These are phyloP conservation scores for Furcasterigmium sp. DNA, from an alignment of 2,329 filamentous ascomycete genomes.

Conservation along the genomic window DNA sequence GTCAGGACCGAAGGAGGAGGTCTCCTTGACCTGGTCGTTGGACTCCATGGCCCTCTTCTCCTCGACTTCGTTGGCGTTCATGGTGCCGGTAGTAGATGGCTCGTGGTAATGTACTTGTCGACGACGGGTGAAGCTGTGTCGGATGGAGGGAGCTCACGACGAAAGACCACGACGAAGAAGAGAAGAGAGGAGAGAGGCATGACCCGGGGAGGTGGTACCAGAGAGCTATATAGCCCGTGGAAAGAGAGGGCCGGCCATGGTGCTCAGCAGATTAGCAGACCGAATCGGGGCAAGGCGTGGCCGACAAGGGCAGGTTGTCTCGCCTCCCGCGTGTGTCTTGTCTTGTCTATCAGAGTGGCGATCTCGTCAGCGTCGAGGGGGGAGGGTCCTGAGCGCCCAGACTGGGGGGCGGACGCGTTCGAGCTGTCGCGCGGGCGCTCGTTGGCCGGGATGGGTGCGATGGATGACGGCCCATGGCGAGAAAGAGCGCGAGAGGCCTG, in stretches of 20 bases:
- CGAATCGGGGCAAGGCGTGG: neutral
- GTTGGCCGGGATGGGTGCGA: neutral
- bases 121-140: neutral
- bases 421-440: neutral
- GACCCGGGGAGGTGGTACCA: neutral
- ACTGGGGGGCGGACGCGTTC: neutral
- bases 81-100: neutral
- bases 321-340: neutral
- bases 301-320: constrained; percentile 1
- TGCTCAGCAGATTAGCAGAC: neutral
- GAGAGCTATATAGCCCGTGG: neutral
- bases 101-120: neutral
- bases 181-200: neutral
- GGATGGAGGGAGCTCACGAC: neutral
- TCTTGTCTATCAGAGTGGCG: constrained; percentile 4
- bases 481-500: neutral
- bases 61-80: neutral
- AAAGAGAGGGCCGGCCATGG: neutral
- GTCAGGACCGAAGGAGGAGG: constrained; percentile 11
- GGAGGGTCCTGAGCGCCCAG: neutral
- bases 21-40: constrained; percentile 12
- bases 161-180: neutral
- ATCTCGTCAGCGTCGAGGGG: constrained; percentile 1
- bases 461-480: too few relatives aligned
- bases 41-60: constrained; percentile 10